Conservation (phyloP, 2,329 filamentous ascomycete species). For the Fusarium sambucinum region DNA sequence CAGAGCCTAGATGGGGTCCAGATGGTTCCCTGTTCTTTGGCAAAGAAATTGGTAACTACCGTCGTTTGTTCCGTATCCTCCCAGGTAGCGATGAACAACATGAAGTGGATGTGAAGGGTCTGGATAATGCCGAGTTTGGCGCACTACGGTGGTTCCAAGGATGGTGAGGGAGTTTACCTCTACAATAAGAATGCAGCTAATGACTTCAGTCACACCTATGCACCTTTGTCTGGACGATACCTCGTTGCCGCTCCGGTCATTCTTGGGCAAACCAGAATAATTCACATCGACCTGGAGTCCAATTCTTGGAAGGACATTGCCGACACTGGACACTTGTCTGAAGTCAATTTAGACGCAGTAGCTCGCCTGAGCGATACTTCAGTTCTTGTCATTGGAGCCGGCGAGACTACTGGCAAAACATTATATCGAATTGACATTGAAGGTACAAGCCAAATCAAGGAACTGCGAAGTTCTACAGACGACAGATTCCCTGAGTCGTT, state of each 20-base stretch:
- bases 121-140: slow-evolving; percentile 58
- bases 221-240: slow-evolving; percentile 52
- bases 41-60: slow-evolving; percentile 60
- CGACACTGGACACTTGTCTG: slow-evolving; percentile 47
- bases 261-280: slow-evolving; percentile 52
- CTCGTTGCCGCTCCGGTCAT: slow-evolving; percentile 53
- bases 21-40: slow-evolving; percentile 63
- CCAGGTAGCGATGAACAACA: slow-evolving; percentile 45
- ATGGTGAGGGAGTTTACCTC: slow-evolving; percentile 45
- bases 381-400: slow-evolving; percentile 56
- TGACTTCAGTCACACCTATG: slow-evolving; percentile 54
- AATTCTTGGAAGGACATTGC: slow-evolving; percentile 50
- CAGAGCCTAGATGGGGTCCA: slow-evolving; percentile 63
- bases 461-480: slow-evolving; percentile 53
- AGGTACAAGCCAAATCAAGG: slow-evolving; percentile 40
- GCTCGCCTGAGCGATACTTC: slow-evolving; percentile 51
- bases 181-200: not conserved
- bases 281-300: slow-evolving; percentile 55
- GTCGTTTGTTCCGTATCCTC: slow-evolving; percentile 59
- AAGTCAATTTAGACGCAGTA: slow-evolving; percentile 53
- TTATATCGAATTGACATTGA: slow-evolving; percentile 54
- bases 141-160: slow-evolving; percentile 50
- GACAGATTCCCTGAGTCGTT: slow-evolving; percentile 47
- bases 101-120: slow-evolving; percentile 52
- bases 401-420: slow-evolving; percentile 48